Evolutionary conservation across 2,329 filamentous ascomycete species (phyloP).

Genomic region (Penicillium thymicola): DNA sequence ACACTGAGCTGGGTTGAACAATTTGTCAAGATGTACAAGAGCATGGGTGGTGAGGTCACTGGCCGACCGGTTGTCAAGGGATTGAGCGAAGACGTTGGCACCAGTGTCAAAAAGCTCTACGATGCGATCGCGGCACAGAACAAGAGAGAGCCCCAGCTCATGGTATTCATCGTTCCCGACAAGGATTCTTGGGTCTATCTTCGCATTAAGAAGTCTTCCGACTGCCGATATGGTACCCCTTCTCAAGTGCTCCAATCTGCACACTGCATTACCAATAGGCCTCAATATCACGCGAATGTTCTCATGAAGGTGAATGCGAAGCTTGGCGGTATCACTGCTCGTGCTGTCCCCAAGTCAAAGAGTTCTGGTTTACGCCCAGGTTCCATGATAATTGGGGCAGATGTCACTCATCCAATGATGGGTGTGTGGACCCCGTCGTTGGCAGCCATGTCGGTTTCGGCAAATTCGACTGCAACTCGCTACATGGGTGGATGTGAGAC

Average conservation of each 20-base stretch:
- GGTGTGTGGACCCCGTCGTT: conserved; percentile 68
- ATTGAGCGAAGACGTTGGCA: conserved; percentile 46
- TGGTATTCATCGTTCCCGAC: conserved; percentile 73
- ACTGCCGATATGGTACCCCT: conserved; percentile 78
- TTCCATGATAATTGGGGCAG: conserved; percentile 84
- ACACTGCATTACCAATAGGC: conserved; percentile 66
- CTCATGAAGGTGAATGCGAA: conserved; percentile 97
- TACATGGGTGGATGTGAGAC: conserved; percentile 78
- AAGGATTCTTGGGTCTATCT: conserved; percentile 72
- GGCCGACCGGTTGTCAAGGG: conserved; percentile 46
- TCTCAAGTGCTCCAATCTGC: conserved; percentile 75
- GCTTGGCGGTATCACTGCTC: conserved; percentile 74
- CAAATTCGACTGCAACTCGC: conserved; percentile 66
- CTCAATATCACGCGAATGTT: conserved; percentile 90
- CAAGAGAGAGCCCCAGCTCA: conserved; percentile 63
- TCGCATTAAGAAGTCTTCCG: conserved; percentile 82
- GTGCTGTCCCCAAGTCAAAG: conserved; percentile 46
- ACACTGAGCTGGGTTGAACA: conserved; percentile 55
- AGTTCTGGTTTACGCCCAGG: conserved; percentile 34
- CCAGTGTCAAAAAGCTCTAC: conserved; percentile 57
- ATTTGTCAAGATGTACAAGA: conserved; percentile 60
- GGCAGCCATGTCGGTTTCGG: conserved; percentile 81
- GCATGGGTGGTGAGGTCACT: conserved; percentile 59
- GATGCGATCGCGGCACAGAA: conserved; percentile 38
- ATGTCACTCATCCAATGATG: conserved; percentile 80